phyloP scores from a whole-genome alignment of 2,329 filamentous ascomycete species.

The Seiridium cupressi region DNA sequence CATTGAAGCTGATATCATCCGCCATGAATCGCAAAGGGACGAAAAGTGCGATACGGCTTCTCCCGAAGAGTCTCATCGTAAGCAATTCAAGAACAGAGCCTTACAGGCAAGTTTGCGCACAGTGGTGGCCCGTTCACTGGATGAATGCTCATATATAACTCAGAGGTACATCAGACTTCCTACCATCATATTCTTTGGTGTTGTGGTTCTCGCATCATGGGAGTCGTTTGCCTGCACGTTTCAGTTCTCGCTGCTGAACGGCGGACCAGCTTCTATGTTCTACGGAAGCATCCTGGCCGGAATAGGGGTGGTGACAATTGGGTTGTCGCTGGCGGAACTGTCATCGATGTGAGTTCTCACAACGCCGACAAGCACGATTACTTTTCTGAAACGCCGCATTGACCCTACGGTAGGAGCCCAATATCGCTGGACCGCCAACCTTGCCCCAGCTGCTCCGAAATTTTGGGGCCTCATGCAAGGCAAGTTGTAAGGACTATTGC shows the following conservation, averaged over 20 bases:
- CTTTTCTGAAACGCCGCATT: neutral
- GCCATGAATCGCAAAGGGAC: too few species aligned
- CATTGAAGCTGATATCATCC: too few species aligned
- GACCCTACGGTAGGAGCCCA: constrained; percentile 2
- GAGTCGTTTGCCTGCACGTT: neutral
- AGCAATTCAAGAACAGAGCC: neutral
- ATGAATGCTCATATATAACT: neutral
- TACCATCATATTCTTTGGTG: neutral
- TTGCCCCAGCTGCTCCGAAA: neutral
- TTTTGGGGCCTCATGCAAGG: constrained; percentile 3
- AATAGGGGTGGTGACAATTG: neutral
- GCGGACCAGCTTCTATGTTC: neutral
- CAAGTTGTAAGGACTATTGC: neutral
- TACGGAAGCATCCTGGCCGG: neutral
- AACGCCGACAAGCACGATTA: neutral
- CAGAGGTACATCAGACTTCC: neutral
- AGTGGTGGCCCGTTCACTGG: too few species aligned
- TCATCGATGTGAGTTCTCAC: neutral
- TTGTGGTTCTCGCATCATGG: neutral
- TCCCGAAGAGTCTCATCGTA: too few species aligned
- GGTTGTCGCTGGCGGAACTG: neutral
- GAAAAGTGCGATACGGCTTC: too few species aligned
- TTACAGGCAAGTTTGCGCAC: neutral
- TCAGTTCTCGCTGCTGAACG: neutral
- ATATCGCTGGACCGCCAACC: neutral